A percentile compares a stretch with the other conserved stretches of the same genome.
Evolutionary conservation across 768 basidiomycete genomes (phyloP).

Genomic region (Pisolithus sp.): DNA sequence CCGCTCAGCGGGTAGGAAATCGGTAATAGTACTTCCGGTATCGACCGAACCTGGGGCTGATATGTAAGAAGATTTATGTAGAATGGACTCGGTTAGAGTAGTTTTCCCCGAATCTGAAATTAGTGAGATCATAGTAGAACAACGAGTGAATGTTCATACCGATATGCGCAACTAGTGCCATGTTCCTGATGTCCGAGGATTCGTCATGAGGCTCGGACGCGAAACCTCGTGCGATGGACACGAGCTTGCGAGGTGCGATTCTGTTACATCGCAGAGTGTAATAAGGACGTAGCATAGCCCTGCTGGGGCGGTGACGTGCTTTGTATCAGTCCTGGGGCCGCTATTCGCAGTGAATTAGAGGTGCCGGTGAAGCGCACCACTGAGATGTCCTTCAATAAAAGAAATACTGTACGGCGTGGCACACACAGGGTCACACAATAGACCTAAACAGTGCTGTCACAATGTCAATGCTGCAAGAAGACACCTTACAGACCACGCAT

Average conservation of each 20-base stretch:
- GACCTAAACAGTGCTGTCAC: too few relatives aligned
- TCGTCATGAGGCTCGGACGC: conserved; percentile 25
- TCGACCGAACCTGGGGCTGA: conserved; percentile 76
- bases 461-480: too few relatives aligned
- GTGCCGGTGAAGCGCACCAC: too few relatives aligned
- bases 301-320: background rate
- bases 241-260: background rate
- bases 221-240: conserved; percentile 12
- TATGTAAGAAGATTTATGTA: conserved; percentile 69
- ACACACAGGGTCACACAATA: too few relatives aligned
- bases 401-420: too few relatives aligned
- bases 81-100: conserved; percentile 81
- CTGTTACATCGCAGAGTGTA: conserved; percentile 8
- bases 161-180: conserved; percentile 87
- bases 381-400: too few relatives aligned
- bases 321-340: background rate
- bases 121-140: conserved; percentile 4
- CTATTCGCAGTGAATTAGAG: too few relatives aligned
- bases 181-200: conserved; percentile 52
- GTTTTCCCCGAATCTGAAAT: conserved; percentile 80
- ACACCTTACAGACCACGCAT: background rate
- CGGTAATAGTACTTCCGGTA: conserved; percentile 85
- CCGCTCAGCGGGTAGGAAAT: conserved; percentile 83
- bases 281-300: conserved; percentile 16
- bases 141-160: conserved; percentile 37